phyloP scores from a whole-genome alignment of 371 early-diverging fungal species.

The Apophysomyces sp. region DNA sequence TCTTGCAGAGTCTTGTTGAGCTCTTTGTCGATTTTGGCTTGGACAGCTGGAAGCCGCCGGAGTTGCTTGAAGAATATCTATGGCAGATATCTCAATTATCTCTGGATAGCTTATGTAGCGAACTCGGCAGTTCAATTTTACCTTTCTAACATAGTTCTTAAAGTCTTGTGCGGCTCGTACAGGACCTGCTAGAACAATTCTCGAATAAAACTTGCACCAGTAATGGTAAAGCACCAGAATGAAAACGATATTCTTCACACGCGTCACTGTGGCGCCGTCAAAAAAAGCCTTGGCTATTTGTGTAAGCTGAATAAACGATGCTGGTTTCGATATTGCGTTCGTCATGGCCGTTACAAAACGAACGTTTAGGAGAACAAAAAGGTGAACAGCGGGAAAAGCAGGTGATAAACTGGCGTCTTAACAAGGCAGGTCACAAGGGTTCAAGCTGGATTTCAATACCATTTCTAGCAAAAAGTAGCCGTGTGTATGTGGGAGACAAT shows the following conservation, averaged over 20 bases:
- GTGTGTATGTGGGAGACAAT: too few relatives aligned
- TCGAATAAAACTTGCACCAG: slow-evolving; percentile 52
- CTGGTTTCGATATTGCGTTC: slow-evolving; percentile 13
- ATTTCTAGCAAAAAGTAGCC: too few relatives aligned
- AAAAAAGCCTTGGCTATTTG: slow-evolving; percentile 24
- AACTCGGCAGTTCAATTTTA: slow-evolving; percentile 11
- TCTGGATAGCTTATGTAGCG: neutral
- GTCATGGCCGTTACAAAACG: slow-evolving; percentile 20
- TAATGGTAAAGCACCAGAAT: slow-evolving; percentile 54
- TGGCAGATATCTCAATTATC: neutral
- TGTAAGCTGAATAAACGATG: neutral
- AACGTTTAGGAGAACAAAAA: neutral
- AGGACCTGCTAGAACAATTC: slow-evolving; percentile 58
- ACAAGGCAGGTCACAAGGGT: too few relatives aligned
- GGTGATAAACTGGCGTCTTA: neutral
- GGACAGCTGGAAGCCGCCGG: slow-evolving; percentile 56
- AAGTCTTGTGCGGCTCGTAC: slow-evolving; percentile 49
- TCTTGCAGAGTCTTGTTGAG: slow-evolving; percentile 69
- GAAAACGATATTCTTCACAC: slow-evolving; percentile 61
- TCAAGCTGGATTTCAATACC: too few relatives aligned
- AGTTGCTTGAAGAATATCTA: slow-evolving; percentile 59
- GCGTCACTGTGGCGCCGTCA: slow-evolving; percentile 37
- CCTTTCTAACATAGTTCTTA: slow-evolving; percentile 41
- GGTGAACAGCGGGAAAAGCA: neutral
- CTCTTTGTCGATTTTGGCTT: slow-evolving; percentile 56